phyloP scores from a whole-genome alignment of 345 rosid species.

The Sapria himalayana region DNA sequence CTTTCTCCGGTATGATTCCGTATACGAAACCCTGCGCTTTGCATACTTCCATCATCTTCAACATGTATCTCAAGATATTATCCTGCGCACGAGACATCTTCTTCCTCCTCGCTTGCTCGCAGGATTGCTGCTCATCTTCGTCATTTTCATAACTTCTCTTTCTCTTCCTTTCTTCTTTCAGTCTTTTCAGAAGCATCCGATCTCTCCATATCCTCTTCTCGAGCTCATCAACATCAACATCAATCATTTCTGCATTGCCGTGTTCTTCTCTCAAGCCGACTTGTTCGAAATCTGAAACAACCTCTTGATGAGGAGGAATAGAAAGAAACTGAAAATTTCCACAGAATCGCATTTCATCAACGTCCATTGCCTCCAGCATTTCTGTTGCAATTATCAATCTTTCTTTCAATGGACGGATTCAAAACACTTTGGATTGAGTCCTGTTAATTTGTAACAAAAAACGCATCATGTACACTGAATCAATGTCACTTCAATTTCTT shows the following conservation, averaged over 20 bases:
- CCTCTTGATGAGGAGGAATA: slow-evolving; percentile 15
- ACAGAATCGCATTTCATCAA: slow-evolving; percentile 41
- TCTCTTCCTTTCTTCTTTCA: slow-evolving; percentile 37
- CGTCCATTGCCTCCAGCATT: too few species aligned
- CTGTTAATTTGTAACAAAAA: slow-evolving; percentile 10
- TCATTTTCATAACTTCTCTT: slow-evolving; percentile 23
- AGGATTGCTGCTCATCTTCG: slow-evolving; percentile 46
- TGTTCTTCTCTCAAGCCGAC: slow-evolving; percentile 30
- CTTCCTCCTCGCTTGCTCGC: slow-evolving; percentile 73
- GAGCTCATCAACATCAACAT: slow-evolving; percentile 47
- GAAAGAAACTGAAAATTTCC: slow-evolving; percentile 32
- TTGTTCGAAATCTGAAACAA: slow-evolving; percentile 24
- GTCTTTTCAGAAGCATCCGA: slow-evolving; percentile 35
- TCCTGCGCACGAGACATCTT: slow-evolving; percentile 84
- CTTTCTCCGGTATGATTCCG: slow-evolving; percentile 76
- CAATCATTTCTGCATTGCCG: slow-evolving; percentile 49
- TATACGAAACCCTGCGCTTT: slow-evolving; percentile 77
- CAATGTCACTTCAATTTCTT: slow-evolving; percentile 1
- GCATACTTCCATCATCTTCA: slow-evolving; percentile 84
- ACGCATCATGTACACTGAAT: slow-evolving; percentile 8
- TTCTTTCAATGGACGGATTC: too few species aligned
- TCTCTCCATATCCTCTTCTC: slow-evolving; percentile 77
- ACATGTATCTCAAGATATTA: slow-evolving; percentile 61
- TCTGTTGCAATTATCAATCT: too few species aligned
- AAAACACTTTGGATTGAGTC: too few species aligned